Percentiles rank a stretch among this genome's conserved stretches.
Conservation (phyloP, 768 basidiomycete species). For the Tephrocybe sp. region DNA sequence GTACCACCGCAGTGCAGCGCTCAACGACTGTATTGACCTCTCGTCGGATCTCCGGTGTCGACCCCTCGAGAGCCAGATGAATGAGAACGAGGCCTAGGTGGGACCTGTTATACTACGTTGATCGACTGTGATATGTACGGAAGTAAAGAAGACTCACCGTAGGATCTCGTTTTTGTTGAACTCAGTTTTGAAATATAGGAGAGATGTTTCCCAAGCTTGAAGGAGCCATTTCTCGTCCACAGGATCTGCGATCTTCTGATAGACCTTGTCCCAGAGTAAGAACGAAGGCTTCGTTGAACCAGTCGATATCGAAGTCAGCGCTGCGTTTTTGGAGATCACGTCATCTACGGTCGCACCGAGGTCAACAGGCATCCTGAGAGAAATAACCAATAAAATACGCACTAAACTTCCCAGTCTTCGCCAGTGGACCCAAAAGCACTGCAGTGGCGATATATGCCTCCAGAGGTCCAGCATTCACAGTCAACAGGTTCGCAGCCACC, state of each 20-base stretch:
- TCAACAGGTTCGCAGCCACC: slow-evolving; percentile 58
- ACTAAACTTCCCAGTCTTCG: slow-evolving; percentile 53
- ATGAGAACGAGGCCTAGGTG: slow-evolving; percentile 67
- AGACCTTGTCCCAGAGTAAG: slow-evolving; percentile 84
- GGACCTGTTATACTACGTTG: slow-evolving; percentile 32
- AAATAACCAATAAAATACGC: slow-evolving; percentile 18
- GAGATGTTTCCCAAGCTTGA: slow-evolving; percentile 52
- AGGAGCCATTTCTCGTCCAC: slow-evolving; percentile 78
- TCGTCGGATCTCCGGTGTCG: slow-evolving; percentile 52
- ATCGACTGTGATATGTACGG: neutral
- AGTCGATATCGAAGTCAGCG: slow-evolving; percentile 44
- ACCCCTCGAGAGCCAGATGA: slow-evolving; percentile 62
- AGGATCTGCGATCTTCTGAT: slow-evolving; percentile 60
- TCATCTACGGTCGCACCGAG: slow-evolving; percentile 33
- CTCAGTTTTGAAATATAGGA: slow-evolving; percentile 47
- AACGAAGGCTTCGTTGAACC: slow-evolving; percentile 74
- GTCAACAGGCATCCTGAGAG: slow-evolving; percentile 7
- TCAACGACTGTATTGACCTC: slow-evolving; percentile 42
- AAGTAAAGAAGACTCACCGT: slow-evolving; percentile 39
- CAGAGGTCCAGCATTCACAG: slow-evolving; percentile 59
- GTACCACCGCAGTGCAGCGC: slow-evolving; percentile 33
- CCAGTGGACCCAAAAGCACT: slow-evolving; percentile 60
- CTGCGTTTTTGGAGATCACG: slow-evolving; percentile 44
- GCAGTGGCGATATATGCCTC: slow-evolving; percentile 84
- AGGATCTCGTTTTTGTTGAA: slow-evolving; percentile 50